These are phyloP conservation scores for Phytophthora citricola DNA, from an alignment of 352 stramenopile species.

Conservation along the genomic window DNA sequence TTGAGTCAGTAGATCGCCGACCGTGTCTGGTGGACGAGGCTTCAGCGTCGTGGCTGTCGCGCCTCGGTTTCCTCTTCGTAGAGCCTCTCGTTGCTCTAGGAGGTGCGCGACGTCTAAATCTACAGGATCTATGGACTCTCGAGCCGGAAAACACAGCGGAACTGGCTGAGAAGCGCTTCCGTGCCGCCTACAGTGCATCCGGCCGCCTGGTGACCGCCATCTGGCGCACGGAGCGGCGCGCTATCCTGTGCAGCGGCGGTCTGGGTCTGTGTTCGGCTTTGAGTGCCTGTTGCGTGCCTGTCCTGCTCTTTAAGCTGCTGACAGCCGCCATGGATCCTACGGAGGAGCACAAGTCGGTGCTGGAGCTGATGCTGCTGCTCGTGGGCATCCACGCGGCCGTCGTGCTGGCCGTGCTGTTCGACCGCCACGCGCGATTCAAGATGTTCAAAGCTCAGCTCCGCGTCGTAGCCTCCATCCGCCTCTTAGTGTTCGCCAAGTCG, in stretches of 20 bases:
- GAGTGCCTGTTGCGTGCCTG: conserved; percentile 25
- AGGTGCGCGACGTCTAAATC: conserved; percentile 14
- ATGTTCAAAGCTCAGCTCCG: conserved; percentile 45
- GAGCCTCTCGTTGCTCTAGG: conserved; percentile 41
- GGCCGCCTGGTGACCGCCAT: conserved; percentile 24
- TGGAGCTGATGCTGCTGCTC: conserved; percentile 38
- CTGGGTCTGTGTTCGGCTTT: conserved; percentile 31
- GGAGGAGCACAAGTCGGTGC: conserved; percentile 6
- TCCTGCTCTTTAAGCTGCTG: conserved; percentile 45
- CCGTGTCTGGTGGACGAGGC: conserved; percentile 19
- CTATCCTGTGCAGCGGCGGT: conserved; percentile 29
- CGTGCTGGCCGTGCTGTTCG: conserved; percentile 39
- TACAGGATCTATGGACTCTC: conserved; percentile 46
- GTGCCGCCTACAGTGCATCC: conserved; percentile 33
- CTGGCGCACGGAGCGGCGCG: conserved; percentile 38
- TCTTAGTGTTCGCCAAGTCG: conserved; percentile 47
- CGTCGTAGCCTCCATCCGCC: conserved; percentile 42
- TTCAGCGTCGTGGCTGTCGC: conserved; percentile 33
- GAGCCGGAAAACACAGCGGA: conserved; percentile 34
- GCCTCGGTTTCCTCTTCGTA: conserved; percentile 47
- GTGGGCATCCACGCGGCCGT: conserved; percentile 36
- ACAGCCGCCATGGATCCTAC: conserved; percentile 32
- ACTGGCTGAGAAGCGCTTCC: conserved; percentile 35
- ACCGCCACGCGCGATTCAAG: conserved; percentile 38
- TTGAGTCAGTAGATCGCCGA: neutral